phyloP scores from a whole-genome alignment of 306 rosid species.

The Acacia acuminata region DNA sequence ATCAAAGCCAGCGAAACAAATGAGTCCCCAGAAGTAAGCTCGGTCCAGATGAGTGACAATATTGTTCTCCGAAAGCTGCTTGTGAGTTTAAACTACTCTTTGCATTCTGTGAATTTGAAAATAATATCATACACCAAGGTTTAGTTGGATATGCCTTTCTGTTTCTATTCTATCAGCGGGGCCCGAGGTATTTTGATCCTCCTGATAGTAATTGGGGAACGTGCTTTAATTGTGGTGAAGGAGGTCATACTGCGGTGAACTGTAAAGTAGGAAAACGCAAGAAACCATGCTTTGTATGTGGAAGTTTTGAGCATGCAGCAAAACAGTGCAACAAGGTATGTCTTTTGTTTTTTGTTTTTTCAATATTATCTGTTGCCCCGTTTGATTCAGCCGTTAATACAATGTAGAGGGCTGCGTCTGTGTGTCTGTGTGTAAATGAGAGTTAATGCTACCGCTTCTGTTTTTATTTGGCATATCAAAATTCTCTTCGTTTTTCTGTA shows the following conservation, averaged over 20 bases:
- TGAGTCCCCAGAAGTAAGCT: slow-evolving; percentile 41
- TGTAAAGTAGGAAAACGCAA: slow-evolving; percentile 66
- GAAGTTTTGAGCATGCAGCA: slow-evolving; percentile 81
- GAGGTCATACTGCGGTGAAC: slow-evolving; percentile 79
- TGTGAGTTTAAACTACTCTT: slow-evolving; percentile 64
- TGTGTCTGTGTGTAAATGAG: neutral
- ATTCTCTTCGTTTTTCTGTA: slow-evolving; percentile 27
- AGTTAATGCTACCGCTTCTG: neutral
- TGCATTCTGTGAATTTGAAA: slow-evolving; percentile 43
- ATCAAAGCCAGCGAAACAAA: slow-evolving; percentile 24
- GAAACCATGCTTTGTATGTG: slow-evolving; percentile 91
- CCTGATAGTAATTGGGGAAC: slow-evolving; percentile 84
- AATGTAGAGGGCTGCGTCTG: neutral
- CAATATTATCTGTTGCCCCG: neutral
- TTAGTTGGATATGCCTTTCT: slow-evolving; percentile 47
- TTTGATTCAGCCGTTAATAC: slow-evolving; percentile 9
- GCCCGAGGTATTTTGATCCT: slow-evolving; percentile 97
- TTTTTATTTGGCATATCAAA: neutral
- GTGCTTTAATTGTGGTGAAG: slow-evolving; percentile 92
- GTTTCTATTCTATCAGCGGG: slow-evolving; percentile 71
- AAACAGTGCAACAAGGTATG: slow-evolving; percentile 72
- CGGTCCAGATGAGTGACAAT: slow-evolving; percentile 49
- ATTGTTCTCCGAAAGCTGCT: slow-evolving; percentile 80
- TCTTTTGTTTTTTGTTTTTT: neutral
- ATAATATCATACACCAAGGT: slow-evolving; percentile 40